Evolutionary conservation across 2,329 filamentous ascomycete species (phyloP), one percentile per base, ranked within the genome.

Genomic region (Talaromyces amestolkiae): DNA sequence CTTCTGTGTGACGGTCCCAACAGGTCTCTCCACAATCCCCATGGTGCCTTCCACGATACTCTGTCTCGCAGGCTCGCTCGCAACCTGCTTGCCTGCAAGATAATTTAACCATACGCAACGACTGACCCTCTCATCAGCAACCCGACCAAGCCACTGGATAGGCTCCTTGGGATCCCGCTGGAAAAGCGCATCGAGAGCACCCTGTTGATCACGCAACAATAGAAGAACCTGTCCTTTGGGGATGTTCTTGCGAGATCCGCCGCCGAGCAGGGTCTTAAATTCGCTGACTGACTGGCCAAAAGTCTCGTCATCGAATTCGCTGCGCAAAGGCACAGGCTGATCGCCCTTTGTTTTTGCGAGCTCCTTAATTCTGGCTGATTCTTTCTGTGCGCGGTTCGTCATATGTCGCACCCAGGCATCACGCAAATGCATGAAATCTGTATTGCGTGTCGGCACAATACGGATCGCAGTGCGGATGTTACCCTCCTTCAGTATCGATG

Each of bases 371-470:
- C 80, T 79, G 47, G 85, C 81, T 45, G 85, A 82, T 1, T 82
- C 82, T 24, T 83, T 82, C 68, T 88, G 84, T 2, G 90, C 89
- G 39, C 90, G 87, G 9, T 86, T 89, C 63, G 91, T 91, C 69
- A 99, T 90, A 24, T 91, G 91, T 6, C 93, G 87, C 66, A 97
- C 91, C 81, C 93, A 96, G 1, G 91, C 95, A 74, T 99, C 95
- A 47, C 94, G 87, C 68, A 99, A 79, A 77, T 99, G 95, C 69
- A 89, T 87, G 78, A 97, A 98, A 78, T 98, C 93, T 19, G 95
- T 99, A 77, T 96, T 93, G 43, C 92, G 85, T n/a, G 92, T 93
- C 0, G 95, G 95, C 2, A 94, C 88, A 68, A 99, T 90, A 54
- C 94, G 86, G 79, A 96, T 88, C 0, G 89, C 86, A 31, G 89